Percentiles rank a stretch among this genome's conserved stretches.
Evolutionary conservation across 176 grass and related monocot genomes (phyloP).

Genomic region (Calamus simplicifolius): DNA sequence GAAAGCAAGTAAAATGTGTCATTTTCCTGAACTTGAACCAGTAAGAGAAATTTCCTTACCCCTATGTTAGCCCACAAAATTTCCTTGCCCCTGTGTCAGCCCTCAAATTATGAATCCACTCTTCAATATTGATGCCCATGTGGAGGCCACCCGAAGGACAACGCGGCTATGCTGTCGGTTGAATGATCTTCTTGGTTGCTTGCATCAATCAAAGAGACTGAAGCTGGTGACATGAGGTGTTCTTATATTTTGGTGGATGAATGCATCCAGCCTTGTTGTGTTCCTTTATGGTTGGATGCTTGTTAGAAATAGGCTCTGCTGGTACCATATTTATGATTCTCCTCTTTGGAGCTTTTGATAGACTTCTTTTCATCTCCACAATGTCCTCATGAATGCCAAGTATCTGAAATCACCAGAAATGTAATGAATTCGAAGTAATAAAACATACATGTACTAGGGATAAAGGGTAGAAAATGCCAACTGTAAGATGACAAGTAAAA

Average conservation of each 20-base stretch:
- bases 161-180: slow-evolving; percentile 1
- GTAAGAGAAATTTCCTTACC: slow-evolving; percentile 60
- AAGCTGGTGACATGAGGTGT: slow-evolving; percentile 38
- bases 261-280: slow-evolving; percentile 33
- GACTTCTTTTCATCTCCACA: slow-evolving; percentile 46
- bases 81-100: slow-evolving; percentile 56
- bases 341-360: slow-evolving; percentile 25
- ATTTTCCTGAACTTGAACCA: slow-evolving; percentile 56
- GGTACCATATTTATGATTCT: slow-evolving; percentile 31
- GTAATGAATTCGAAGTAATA: too few species aligned
- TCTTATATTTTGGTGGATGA: slow-evolving; percentile 6
- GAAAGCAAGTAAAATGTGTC: slow-evolving; percentile 20
- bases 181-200: slow-evolving; percentile 35
- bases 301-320: slow-evolving; percentile 55
- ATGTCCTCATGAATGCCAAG: slow-evolving; percentile 34
- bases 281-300: slow-evolving; percentile 75
- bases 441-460: too few species aligned
- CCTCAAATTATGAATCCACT: slow-evolving; percentile 84
- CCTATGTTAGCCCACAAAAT: slow-evolving; percentile 67
- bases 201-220: slow-evolving; percentile 68
- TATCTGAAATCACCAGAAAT: slow-evolving; percentile 1
- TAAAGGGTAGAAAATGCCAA: too few species aligned
- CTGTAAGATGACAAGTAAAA: too few species aligned
- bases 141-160: slow-evolving; percentile 45
- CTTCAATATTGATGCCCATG: slow-evolving; percentile 86